Evolutionary conservation across 2,329 filamentous ascomycete species (phyloP).

Genomic region (Metarhizium robertsii): DNA sequence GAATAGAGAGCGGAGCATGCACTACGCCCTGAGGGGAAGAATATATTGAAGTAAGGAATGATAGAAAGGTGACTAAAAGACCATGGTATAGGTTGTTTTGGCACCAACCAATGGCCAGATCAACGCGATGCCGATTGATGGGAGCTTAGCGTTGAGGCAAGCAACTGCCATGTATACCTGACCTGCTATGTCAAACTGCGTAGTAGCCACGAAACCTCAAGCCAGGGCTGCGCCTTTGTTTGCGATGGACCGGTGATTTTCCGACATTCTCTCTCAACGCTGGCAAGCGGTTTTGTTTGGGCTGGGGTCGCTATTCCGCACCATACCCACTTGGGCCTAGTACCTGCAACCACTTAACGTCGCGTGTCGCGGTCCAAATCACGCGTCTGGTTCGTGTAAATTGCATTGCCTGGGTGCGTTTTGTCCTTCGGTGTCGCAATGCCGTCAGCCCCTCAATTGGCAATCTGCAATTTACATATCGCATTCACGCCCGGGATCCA

Average conservation of each 20-base stretch:
- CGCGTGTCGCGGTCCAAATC: not conserved
- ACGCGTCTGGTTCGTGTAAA: conserved; percentile 14
- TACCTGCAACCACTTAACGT: conserved; percentile 14
- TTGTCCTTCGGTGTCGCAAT: not conserved
- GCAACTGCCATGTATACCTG: not conserved
- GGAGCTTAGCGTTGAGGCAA: not conserved
- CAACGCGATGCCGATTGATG: not conserved
- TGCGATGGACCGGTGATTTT: conserved; percentile 7
- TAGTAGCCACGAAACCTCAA: not conserved
- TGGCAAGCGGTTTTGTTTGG: no score
- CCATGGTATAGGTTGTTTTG: not conserved
- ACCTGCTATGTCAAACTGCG: conserved; percentile 2
- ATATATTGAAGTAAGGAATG: not conserved
- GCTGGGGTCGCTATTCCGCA: no score
- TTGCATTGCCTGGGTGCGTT: not conserved
- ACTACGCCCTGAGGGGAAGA: not conserved
- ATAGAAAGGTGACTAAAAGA: not conserved
- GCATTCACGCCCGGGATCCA: not conserved
- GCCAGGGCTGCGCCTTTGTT: no score
- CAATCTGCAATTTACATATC: not conserved
- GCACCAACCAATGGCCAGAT: not conserved
- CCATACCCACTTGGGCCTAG: not conserved
- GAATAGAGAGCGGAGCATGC: not conserved
- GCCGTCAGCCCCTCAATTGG: not conserved
- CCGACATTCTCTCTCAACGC: conserved; percentile 1